Base-by-base conservation (phyloP, 495 filamentous ascomycete species). In the Penicillium maclennaniae region DNA sequence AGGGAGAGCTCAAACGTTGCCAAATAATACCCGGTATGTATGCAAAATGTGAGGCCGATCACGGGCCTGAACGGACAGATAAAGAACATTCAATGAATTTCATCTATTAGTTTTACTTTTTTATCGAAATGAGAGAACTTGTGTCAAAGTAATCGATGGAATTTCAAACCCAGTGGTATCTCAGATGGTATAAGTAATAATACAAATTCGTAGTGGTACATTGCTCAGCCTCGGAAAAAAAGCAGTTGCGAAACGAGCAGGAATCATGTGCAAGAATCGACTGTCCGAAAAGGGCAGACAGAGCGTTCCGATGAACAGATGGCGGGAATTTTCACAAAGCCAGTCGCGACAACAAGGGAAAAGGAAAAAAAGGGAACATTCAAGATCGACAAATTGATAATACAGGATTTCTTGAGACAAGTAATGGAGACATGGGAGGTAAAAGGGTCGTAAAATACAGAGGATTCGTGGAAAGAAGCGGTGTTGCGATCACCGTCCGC, bases 401-500 rank as follows among this genome's bases (percentile, higher is more conserved):
- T 66, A 66, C 62, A 65, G 47, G 52, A 46, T 53, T 62, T 57
- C 43, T 53, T 43, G 52, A 47, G 59, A 37, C 51, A 37, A 37
- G 42, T 38, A 45, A 34, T 47, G 44, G 37, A 49, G 31, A 17
- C 42, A 50, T 39, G 19, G 19, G 51, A 38, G 23, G 31, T 50
- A 48, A 54, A 54, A 37, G 12, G 37, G 58, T 60, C 59, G 51
- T 66, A 68, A 56, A 56, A 47, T 67, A 65, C 59, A 59, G 21
- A 27, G n/a, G n/a, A 36, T 28, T 59, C 26, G 42, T 4, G 16
- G 38, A 49, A n/a, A 17, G 46, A 48, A 57, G 19, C 37, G 26
- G 23, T 28, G 47, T 43, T 43, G 58, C 60, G 45, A 70, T 71
- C 61, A 67, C 69, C 60, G 76, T 59, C 61, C 75, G 60, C 67